Conservation (phyloP, 2,329 filamentous ascomycete species). For the Epicoccum sorghinum region DNA sequence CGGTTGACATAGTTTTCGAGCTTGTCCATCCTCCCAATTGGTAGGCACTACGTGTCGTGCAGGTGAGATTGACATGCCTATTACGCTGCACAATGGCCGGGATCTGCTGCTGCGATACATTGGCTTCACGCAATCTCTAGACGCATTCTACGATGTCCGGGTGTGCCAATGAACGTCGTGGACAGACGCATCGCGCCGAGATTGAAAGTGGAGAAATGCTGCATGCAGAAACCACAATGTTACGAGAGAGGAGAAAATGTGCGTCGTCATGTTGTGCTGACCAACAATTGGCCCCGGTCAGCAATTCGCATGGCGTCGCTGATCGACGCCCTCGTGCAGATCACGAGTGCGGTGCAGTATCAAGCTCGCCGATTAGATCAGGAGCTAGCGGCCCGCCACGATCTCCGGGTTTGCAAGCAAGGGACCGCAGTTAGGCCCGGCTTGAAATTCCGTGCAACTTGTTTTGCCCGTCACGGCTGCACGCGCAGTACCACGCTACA, state of each 20-base stretch:
- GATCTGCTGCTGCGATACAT: neutral
- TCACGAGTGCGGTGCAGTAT: slow-evolving; percentile 1
- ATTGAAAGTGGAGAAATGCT: slow-evolving; percentile 4
- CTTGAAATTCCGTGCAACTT: neutral
- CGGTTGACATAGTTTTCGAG: neutral
- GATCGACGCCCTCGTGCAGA: slow-evolving; percentile 19
- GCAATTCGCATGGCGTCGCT: slow-evolving; percentile 2
- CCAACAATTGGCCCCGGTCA: slow-evolving; percentile 6
- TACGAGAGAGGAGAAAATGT: neutral
- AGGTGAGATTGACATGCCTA: neutral
- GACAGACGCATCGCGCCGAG: neutral
- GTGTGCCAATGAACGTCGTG: neutral
- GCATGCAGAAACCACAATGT: slow-evolving; percentile 2
- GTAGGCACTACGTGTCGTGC: neutral
- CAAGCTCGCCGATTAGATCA: slow-evolving; percentile 14
- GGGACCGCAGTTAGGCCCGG: neutral
- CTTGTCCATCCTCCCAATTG: slow-evolving; percentile 4
- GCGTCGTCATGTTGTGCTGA: neutral
- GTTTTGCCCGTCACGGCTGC: slow-evolving; percentile 1
- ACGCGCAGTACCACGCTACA: slow-evolving; percentile 5
- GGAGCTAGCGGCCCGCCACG: slow-evolving; percentile 10
- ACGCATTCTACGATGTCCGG: neutral
- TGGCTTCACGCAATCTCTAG: neutral
- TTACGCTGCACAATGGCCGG: slow-evolving; percentile 1
- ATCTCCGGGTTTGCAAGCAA: slow-evolving; percentile 9